phyloP scores from a whole-genome alignment of 495 filamentous ascomycete species.

The Pyronema domesticum region DNA sequence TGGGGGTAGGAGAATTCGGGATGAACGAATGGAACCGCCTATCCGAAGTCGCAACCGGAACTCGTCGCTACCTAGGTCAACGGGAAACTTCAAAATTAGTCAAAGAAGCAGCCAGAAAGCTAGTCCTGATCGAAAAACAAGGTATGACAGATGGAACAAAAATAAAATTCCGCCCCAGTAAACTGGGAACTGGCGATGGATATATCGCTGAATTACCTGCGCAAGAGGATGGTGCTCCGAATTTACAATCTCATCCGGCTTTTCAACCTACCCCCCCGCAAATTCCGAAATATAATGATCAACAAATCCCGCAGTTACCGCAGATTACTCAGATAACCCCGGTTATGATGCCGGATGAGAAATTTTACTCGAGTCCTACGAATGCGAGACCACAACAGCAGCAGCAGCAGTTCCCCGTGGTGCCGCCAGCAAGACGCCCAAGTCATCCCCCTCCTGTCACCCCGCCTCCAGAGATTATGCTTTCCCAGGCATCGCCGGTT shows the following conservation, averaged over 20 bases:
- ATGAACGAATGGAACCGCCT: constrained; percentile 97
- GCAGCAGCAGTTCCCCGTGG: background rate
- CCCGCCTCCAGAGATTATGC: background rate
- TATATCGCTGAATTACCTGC: background rate
- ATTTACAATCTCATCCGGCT: background rate
- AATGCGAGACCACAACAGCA: constrained; percentile 10
- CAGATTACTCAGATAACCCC: background rate
- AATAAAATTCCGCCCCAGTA: background rate
- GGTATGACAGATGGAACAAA: background rate
- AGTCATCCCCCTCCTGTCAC: background rate
- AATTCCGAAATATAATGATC: background rate
- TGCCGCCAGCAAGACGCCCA: background rate
- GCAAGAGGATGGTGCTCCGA: no score
- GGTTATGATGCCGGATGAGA: background rate
- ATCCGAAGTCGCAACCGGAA: constrained; percentile 82
- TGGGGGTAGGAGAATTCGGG: constrained; percentile 91
- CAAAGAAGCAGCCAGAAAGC: constrained; percentile 16
- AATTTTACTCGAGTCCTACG: background rate
- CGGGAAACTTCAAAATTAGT: constrained; percentile 31
- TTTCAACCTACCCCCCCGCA: background rate
- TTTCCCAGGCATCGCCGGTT: background rate
- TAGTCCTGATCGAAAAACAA: constrained; percentile 6
- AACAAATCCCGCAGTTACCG: background rate
- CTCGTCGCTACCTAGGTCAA: constrained; percentile 61
- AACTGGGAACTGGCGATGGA: background rate